Base-by-base conservation (phyloP, 192 early-diverging fungal species). In the Linnemannia exigua region DNA sequence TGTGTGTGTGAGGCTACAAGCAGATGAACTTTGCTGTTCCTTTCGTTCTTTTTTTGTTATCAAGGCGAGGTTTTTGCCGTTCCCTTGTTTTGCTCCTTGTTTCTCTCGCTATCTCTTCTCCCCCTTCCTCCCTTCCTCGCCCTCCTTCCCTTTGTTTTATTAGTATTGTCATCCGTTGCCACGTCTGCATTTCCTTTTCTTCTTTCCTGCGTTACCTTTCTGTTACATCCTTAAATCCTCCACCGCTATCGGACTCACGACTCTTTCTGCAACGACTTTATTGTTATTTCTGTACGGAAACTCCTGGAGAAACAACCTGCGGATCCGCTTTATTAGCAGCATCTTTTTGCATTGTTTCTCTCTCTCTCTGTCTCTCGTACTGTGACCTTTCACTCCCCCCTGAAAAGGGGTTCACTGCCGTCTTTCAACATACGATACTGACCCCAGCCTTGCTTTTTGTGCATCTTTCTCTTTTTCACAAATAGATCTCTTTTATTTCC, bases 191-290 rank as follows among this genome's bases (percentile, higher is more conserved):
- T 69, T 33, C 16, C 41, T 16, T 44, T 63, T 70, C 15, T 76
- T 67, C 63, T 51, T 44, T 47, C 36, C 46, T n/a, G n/a, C n/a
- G n/a, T n/a, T n/a, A n/a, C n/a, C 58, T 63, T 38, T 81, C 46
- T 58, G 37, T 35, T 33, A 38, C 63, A 47, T 58, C 58, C n/a
- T n/a, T n/a, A n/a, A n/a, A 61, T 61, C 41, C 14, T 63, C 12
- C 28, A 63, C 15, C 28, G 12, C 58, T 25, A 31, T 31, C 28
- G 28, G 58, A n/a, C 25, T 63, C 36, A 17, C 51, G 19, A 44
- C 16, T 44, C 69, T 20, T 20, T 70, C 28, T 41, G 12, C 22
- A 35, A 70, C n/a, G 17, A 16, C n/a, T 35, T 46, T 37, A 44
- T 44, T 44, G 9, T 44, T 44, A 44, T 44, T 44, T 6, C 41